Base-by-base conservation (phyloP, 2,329 filamentous ascomycete genomes). In the Phaeosphaeria sp. region DNA sequence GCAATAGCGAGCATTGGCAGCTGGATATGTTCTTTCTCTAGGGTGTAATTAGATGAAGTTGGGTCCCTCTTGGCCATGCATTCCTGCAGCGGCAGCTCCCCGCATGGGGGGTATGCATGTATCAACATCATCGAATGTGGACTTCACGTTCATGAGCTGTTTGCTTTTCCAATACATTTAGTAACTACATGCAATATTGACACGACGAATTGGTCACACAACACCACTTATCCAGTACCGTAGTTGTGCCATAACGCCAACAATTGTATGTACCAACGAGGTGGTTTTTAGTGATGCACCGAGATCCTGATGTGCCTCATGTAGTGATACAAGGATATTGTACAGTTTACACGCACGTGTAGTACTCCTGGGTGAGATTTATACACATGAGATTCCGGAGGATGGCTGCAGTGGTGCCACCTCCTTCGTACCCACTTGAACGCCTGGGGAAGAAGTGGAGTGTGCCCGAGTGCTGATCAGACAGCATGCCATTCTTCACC, bases 91-190 rank as follows among this genome's bases (percentile, higher is more conserved):
- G 53, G 48, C 53, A 56, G 5, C 57, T 56, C 53, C 66, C 59
- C 47, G 51, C 49, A 54, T 52, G n/a, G n/a, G 60, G 52, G 49
- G 55, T 55, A 54, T 63, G 60, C 56, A 64, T 74, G 72, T 75
- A 72, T 71, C 70, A 72, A 70, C 68, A 74, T 55, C 61, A 64
- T 60, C 56, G 65, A 61, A 68, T 67, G 64, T 51, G 63, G 48
- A 67, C 56, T 15, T 30, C 24, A 30, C 36, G 46, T 49, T 36
- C 24, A 49, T 33, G 27, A 43, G 9, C 40, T 18, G n/a, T 43
- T 43, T 43, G 17, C 4, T 43, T 21, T 43, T 18, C 40, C 11
- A 43, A 43, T 43, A 43, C 4, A 43, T 21, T 43, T 21, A 43
- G 17, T 18, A 18, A 21, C 40, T 21, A 18, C 3, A 43, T 21